phyloP scores from a whole-genome alignment of 2,329 filamentous ascomycete genomes.

The Fusarium sp. region DNA sequence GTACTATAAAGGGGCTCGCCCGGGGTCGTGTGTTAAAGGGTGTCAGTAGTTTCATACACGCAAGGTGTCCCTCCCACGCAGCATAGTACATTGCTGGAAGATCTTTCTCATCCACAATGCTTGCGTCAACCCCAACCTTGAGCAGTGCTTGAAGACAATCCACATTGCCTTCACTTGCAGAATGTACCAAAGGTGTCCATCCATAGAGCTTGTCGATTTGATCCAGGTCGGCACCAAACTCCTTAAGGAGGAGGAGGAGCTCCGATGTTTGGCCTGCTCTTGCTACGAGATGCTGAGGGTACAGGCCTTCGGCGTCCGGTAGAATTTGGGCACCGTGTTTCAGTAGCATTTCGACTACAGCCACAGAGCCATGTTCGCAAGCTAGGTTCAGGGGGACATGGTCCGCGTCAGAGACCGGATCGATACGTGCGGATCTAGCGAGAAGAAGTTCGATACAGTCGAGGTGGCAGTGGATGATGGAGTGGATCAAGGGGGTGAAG shows the following conservation, averaged over 20 bases:
- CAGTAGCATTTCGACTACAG: constrained; percentile 87
- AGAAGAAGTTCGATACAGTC: constrained; percentile 85
- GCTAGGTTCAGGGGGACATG: constrained; percentile 95
- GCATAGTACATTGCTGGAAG: constrained; percentile 98
- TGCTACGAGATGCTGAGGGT: constrained; percentile 96
- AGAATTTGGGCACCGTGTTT: constrained; percentile 84
- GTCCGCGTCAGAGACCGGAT: constrained; percentile 87
- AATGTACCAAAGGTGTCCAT: constrained; percentile 97
- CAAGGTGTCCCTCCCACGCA: constrained; percentile 95
- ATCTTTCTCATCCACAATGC: constrained; percentile 89
- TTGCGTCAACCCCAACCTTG: constrained; percentile 81
- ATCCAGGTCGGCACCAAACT: constrained; percentile 89
- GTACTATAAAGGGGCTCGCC: constrained; percentile 60
- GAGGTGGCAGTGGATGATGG: constrained; percentile 88
- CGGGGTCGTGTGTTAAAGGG: constrained; percentile 64
- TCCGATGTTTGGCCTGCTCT: constrained; percentile 86
- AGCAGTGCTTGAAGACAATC: constrained; percentile 86
- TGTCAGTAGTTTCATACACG: constrained; percentile 91
- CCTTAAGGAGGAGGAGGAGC: constrained; percentile 82
- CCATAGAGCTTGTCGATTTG: constrained; percentile 96
- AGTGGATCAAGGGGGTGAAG: constrained; percentile 95
- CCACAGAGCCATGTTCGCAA: constrained; percentile 90
- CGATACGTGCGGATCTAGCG: constrained; percentile 82
- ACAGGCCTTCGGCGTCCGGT: constrained; percentile 96
- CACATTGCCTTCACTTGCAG: constrained; percentile 95